Percentiles rank a stretch among this genome's conserved stretches.
Conservation (phyloP, 495 filamentous ascomycete genomes). For the Lepidopterella palustris region DNA sequence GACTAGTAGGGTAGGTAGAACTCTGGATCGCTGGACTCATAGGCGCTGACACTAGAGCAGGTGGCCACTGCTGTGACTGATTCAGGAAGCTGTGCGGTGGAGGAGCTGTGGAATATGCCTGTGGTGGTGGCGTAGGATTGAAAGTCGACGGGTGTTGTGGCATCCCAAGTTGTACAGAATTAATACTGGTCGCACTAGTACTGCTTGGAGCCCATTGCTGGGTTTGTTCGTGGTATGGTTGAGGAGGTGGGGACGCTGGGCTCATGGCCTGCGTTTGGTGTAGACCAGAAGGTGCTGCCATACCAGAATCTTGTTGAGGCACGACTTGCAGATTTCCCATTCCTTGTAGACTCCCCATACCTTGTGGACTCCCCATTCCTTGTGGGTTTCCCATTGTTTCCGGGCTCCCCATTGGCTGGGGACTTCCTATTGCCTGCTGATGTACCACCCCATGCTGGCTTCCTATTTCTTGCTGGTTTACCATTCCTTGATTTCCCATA, state of each 20-base stretch:
- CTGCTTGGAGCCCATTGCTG: conserved; percentile 5
- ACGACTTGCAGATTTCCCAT: background rate
- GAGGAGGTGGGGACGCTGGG: background rate
- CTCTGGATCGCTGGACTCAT: conserved; percentile 9
- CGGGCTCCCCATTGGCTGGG: background rate
- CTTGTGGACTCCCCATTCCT: too few species aligned
- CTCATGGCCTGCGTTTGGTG: background rate
- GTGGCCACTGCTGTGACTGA: conserved; percentile 3
- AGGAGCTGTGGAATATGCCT: conserved; percentile 12
- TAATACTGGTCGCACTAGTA: background rate
- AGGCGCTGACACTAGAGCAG: conserved; percentile 1
- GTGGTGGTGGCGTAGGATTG: conserved; percentile 13
- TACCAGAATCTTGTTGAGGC: background rate
- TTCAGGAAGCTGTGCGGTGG: conserved; percentile 2
- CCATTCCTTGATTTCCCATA: too few species aligned
- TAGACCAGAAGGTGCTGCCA: background rate
- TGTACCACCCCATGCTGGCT: background rate
- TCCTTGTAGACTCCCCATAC: too few species aligned
- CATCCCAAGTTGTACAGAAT: background rate
- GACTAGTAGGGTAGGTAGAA: background rate
- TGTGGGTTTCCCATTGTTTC: too few species aligned
- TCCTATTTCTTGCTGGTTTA: background rate
- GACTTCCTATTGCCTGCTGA: too few species aligned
- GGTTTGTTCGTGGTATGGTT: background rate
- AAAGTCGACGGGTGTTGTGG: conserved; percentile 9